phyloP scores from a whole-genome alignment of 805 yeast species.

The Trichomonascus vanleenenianus region DNA sequence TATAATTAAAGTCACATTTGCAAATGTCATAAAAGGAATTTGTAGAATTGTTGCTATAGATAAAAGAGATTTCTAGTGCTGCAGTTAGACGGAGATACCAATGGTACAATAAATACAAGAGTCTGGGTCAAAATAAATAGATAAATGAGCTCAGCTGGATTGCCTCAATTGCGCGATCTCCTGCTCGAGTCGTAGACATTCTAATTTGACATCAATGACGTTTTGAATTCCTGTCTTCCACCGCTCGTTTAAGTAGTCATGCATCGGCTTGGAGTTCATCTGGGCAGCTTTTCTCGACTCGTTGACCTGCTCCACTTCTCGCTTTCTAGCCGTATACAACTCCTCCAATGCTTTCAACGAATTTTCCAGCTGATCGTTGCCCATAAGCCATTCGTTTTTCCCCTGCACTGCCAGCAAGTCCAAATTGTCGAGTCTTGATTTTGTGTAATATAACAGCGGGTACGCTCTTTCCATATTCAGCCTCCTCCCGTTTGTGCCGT shows the following conservation, averaged over 20 bases:
- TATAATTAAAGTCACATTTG: too few species aligned
- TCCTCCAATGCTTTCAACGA: constrained; percentile 16
- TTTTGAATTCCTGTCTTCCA: constrained; percentile 17
- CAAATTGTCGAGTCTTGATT: constrained; percentile 22
- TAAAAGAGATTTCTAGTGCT: too few species aligned
- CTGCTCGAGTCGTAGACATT: constrained; percentile 2
- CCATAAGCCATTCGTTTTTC: constrained; percentile 27
- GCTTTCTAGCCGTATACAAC: constrained; percentile 12
- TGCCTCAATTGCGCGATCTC: background rate
- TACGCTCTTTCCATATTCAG: constrained; percentile 16
- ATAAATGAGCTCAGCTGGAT: background rate
- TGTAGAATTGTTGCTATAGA: too few species aligned
- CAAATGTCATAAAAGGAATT: too few species aligned
- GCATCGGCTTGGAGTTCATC: constrained; percentile 13
- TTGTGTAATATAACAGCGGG: constrained; percentile 22
- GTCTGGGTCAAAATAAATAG: too few species aligned
- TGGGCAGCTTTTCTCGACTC: constrained; percentile 14
- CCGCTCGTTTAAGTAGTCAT: constrained; percentile 16
- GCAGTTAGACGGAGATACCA: too few species aligned
- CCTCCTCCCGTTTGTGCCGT: constrained; percentile 1
- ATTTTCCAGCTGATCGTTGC: constrained; percentile 24
- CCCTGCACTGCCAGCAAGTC: constrained; percentile 21
- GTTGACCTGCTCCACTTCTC: constrained; percentile 13
- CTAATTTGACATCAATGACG: constrained; percentile 18
- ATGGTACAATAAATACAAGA: too few species aligned